phyloP scores from a whole-genome alignment of 176 grass and related monocot species.

The Sorghum bicolor region DNA sequence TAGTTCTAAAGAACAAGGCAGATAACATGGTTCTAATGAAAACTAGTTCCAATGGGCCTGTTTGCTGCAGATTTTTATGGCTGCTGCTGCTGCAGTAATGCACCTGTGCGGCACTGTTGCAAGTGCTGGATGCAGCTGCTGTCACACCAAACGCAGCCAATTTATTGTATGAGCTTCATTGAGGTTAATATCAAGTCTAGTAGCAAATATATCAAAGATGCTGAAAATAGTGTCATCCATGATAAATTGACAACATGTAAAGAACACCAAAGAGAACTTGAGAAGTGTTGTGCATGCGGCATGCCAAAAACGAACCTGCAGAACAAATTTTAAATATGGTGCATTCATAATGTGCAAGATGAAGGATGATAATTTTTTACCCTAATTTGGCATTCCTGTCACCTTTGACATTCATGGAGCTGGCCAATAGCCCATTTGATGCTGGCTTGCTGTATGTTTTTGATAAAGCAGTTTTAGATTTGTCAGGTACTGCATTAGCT shows the following conservation, averaged over 20 bases:
- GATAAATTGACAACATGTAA: neutral
- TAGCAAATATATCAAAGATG: neutral
- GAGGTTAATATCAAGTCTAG: neutral
- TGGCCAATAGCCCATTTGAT: conserved; percentile 27
- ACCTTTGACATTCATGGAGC: conserved; percentile 19
- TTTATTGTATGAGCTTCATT: neutral
- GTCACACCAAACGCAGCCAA: neutral
- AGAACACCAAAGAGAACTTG: conserved; percentile 1
- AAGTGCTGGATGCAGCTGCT: neutral
- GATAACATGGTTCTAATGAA: conserved; percentile 13
- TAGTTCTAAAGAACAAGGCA: conserved; percentile 2
- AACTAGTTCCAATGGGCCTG: neutral
- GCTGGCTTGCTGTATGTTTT: conserved; percentile 41
- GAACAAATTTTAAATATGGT: conserved; percentile 25
- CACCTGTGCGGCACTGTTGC: neutral
- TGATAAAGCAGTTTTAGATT: conserved; percentile 33
- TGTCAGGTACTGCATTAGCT: conserved; percentile 34
- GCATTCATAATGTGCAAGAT: conserved; percentile 14
- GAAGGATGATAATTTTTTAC: conserved; percentile 39
- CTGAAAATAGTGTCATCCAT: neutral
- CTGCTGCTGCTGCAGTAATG: neutral
- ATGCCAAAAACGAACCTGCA: neutral
- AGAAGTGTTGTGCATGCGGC: neutral
- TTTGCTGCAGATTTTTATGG: neutral
- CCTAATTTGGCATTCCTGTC: conserved; percentile 31